Evolutionary conservation across 2,329 filamentous ascomycete species (phyloP), one percentile per base, ranked within the genome.

Genomic region (Coleophoma cylindrospora): DNA sequence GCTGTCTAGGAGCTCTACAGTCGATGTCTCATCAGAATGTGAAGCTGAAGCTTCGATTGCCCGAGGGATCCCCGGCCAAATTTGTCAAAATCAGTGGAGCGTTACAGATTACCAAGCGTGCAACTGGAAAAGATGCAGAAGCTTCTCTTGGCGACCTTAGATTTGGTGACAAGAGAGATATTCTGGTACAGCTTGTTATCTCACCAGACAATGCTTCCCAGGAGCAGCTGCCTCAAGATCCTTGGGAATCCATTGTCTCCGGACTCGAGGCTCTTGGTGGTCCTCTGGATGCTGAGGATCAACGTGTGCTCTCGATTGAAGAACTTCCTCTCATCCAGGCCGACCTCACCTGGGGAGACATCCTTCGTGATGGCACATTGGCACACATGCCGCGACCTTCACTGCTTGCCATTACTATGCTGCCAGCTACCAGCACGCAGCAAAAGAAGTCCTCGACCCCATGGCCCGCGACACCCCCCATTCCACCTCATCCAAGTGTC

Each of bases 51-150:
- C 81, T 99, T 50, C 89, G 89, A 60, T 74, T 99, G 8, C 94
- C 94, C 0, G 94, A 99, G 71, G 94, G 94, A 17, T 99, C 94
- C 3, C 94, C 92, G 0, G 94, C 94, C 61, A 96, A 96, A 66
- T 99, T 99, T 66, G 89, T 96, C 67, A 99, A 99, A 73, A 97
- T 99, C 63, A 96, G 90, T 63, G 94, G 94, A 48, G 94, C 92
- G 4, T 74, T 99, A 51, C 91, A 97, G 65, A 95, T 95, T 55
- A 97, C 92, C 3, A 99, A 96, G 74, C 86, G 94, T 53, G 94
- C 92, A 13, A 95, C 91, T 21, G 94, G 94, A 11, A 86, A 91
- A 46, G 94, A 97, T 68, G 94, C 92, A 0, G 94, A 99, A 70
- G 92, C 91, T 10, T 86, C 88, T 1, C 74, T 99, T 21, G 94